Percentiles rank a stretch among this genome's conserved stretches.
phyloP scores from a whole-genome alignment of 208 protist species.

The Borovskyia barvae region DNA sequence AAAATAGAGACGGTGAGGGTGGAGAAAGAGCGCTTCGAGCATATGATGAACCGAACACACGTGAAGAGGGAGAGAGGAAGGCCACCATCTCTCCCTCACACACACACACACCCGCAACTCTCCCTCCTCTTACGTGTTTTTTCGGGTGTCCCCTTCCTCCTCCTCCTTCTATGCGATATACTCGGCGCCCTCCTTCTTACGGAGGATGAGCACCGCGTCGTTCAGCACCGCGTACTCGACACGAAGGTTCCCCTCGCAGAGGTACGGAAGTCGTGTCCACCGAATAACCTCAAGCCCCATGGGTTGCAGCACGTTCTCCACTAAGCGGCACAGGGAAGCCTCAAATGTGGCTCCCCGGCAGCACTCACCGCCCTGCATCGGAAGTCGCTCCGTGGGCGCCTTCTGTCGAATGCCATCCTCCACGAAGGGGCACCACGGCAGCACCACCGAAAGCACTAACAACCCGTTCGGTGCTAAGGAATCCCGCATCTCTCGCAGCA shows the following conservation, averaged over 20 bases:
- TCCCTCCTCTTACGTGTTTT: too few species aligned
- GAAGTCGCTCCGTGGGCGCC: conserved; percentile 61
- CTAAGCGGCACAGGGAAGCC: conserved; percentile 46
- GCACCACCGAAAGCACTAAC: conserved; percentile 76
- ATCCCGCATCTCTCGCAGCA: conserved; percentile 65
- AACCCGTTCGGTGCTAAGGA: conserved; percentile 52
- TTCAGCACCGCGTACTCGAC: conserved; percentile 73
- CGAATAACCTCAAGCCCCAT: conserved; percentile 78
- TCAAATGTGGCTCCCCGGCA: conserved; percentile 73
- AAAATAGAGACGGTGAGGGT: too few species aligned
- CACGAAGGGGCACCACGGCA: conserved; percentile 90
- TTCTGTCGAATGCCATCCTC: conserved; percentile 55
- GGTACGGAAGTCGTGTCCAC: conserved; percentile 80
- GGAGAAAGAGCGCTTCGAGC: too few species aligned
- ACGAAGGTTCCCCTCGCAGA: conserved; percentile 77
- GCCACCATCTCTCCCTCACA: background rate
- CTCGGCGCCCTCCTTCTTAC: background rate
- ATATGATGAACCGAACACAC: too few species aligned
- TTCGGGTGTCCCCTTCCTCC: too few species aligned
- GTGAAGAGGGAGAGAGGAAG: too few species aligned
- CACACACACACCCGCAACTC: too few species aligned
- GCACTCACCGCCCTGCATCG: conserved; percentile 81
- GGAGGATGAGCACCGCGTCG: conserved; percentile 80
- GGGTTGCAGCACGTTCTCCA: conserved; percentile 78
- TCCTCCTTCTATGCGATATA: background rate